These are phyloP conservation scores for Phaeomoniella chlamydospora DNA, from an alignment of 2,329 filamentous ascomycete species.

Conservation along the genomic window DNA sequence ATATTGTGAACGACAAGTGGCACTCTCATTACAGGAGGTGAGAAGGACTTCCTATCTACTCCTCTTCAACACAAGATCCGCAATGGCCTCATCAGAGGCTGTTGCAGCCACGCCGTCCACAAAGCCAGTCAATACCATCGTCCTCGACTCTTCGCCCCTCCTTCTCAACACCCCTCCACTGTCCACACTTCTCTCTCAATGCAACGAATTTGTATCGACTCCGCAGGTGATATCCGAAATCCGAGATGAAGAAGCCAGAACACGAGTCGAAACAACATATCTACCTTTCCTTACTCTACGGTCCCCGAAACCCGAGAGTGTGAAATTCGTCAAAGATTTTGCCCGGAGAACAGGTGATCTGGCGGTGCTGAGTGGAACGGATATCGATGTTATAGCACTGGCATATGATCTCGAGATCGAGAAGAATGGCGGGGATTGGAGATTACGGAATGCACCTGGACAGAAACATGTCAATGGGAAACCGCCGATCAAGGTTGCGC, in stretches of 20 bases:
- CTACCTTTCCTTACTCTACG: slow-evolving; percentile 72
- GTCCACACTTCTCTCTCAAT: slow-evolving; percentile 64
- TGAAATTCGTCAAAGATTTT: slow-evolving; percentile 71
- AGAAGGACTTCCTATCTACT: no score
- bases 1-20: no score
- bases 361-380: slow-evolving; percentile 71
- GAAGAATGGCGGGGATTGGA: slow-evolving; percentile 77
- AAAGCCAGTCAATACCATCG: slow-evolving; percentile 67
- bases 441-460: slow-evolving; percentile 61
- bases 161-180: slow-evolving; percentile 85
- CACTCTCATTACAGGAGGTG: no score
- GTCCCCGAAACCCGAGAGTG: slow-evolving; percentile 58
- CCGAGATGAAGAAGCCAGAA: slow-evolving; percentile 64
- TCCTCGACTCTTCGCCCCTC: slow-evolving; percentile 83
- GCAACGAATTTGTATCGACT: slow-evolving; percentile 66
- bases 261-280: slow-evolving; percentile 69
- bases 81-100: slow-evolving; percentile 3
- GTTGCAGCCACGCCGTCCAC: slow-evolving; percentile 7
- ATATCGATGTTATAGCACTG: slow-evolving; percentile 78
- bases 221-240: slow-evolving; percentile 81
- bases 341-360: slow-evolving; percentile 81
- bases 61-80: no score
- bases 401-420: slow-evolving; percentile 93
- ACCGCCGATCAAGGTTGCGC: slow-evolving; percentile 39
- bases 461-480: slow-evolving; percentile 66